A percentile compares a stretch with the other conserved stretches of the same genome.
phyloP scores from a whole-genome alignment of 2,329 filamentous ascomycete genomes.

The Stachybotrys elegans region DNA sequence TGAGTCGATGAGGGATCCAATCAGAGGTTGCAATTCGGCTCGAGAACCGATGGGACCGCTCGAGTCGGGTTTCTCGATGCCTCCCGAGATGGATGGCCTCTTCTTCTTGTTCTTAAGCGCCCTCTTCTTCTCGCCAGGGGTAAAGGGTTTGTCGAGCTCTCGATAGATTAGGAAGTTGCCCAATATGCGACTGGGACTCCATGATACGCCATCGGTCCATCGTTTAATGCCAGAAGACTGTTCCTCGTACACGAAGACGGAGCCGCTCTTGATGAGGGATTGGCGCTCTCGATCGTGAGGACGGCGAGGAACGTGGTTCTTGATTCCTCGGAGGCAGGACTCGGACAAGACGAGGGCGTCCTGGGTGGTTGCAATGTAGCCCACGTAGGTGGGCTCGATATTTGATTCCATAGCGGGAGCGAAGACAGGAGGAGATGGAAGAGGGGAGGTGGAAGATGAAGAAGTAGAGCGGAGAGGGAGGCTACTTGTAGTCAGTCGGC shows the following conservation, averaged over 20 bases:
- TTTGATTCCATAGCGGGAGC: neutral
- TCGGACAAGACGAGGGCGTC: constrained; percentile 81
- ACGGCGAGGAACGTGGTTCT: constrained; percentile 73
- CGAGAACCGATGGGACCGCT: constrained; percentile 10
- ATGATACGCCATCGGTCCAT: constrained; percentile 88
- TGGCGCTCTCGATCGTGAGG: constrained; percentile 81
- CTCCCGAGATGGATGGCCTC: constrained; percentile 7
- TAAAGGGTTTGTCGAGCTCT: constrained; percentile 72
- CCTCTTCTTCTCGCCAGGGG: constrained; percentile 78
- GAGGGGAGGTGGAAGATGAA: constrained; percentile 2
- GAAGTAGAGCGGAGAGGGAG: neutral
- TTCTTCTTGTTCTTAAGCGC: constrained; percentile 66
- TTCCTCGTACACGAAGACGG: constrained; percentile 89
- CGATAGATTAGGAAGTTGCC: constrained; percentile 84
- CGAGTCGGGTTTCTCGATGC: constrained; percentile 2
- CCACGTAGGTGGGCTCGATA: constrained; percentile 61
- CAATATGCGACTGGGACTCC: constrained; percentile 83
- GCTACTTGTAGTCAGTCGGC: too few species aligned
- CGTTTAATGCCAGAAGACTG: constrained; percentile 86
- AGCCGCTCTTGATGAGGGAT: constrained; percentile 74
- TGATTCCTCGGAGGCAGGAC: constrained; percentile 63
- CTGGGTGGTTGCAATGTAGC: constrained; percentile 61
- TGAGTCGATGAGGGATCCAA: constrained; percentile 83
- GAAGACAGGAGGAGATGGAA: neutral
- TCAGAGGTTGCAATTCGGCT: constrained; percentile 39